Evolutionary conservation across 192 early-diverging fungal genomes (phyloP).

Genomic region (Gigaspora rosea): DNA sequence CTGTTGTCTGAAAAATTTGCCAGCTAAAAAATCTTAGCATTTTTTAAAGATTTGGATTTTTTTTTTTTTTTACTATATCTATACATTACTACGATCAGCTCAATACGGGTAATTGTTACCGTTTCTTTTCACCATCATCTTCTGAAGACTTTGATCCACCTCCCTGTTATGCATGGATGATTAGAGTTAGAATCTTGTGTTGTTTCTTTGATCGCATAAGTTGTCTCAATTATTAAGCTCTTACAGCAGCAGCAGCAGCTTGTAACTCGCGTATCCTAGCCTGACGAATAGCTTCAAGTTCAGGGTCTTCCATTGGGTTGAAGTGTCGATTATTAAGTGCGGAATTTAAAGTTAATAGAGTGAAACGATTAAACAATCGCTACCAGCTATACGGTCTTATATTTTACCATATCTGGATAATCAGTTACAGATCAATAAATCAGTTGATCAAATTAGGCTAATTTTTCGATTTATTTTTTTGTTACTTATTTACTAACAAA

Average conservation of each 20-base stretch:
- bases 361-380: not conserved
- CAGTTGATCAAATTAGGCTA: too few relatives aligned
- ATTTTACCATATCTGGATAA: too few relatives aligned
- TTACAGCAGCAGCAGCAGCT: not conserved
- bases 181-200: not conserved
- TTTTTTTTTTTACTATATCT: not conserved
- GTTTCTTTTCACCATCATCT: conserved; percentile 28
- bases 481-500: not conserved
- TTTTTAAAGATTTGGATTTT: not conserved
- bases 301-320: conserved; percentile 27
- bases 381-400: not conserved
- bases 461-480: not conserved
- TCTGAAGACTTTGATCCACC: not conserved
- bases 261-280: conserved; percentile 30
- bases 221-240: not conserved
- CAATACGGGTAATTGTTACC: conserved; percentile 15
- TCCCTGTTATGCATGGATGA: not conserved
- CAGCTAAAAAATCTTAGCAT: conserved; percentile 16
- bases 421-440: too few relatives aligned
- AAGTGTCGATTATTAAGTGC: not conserved
- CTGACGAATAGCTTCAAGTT: conserved; percentile 33
- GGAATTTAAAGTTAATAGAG: not conserved
- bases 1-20: conserved; percentile 62
- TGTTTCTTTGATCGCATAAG: too few relatives aligned
- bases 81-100: not conserved